Conservation (phyloP, 2,329 filamentous ascomycete species). For the Colletotrichum magnum region DNA sequence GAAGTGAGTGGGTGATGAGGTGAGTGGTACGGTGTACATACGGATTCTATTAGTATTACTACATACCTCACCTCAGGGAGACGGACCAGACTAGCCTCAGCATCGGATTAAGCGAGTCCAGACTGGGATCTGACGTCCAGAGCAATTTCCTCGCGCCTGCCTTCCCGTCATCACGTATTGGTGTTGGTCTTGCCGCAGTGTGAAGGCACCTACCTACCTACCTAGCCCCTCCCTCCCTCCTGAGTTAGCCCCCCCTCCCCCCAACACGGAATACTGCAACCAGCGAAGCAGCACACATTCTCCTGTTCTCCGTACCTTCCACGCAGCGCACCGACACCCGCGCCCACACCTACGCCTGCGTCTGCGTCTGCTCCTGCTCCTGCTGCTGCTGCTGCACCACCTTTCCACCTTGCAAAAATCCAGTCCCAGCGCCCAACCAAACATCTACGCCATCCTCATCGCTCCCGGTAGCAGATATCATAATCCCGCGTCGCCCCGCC, state of each 20-base stretch:
- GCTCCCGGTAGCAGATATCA: slow-evolving; percentile 25
- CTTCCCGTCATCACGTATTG: not conserved
- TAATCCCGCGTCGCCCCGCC: slow-evolving; percentile 33
- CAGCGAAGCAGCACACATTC: slow-evolving; percentile 15
- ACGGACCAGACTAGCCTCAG: slow-evolving; percentile 20
- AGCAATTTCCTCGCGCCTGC: slow-evolving; percentile 25
- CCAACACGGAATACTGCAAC: slow-evolving; percentile 9
- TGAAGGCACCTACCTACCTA: not conserved
- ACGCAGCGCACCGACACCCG: slow-evolving; percentile 22
- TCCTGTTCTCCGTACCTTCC: too few species aligned
- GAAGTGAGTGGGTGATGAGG: too few species aligned
- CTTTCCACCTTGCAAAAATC: slow-evolving; percentile 37
- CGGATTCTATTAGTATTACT: too few species aligned
- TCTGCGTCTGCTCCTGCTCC: not conserved
- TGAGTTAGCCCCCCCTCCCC: not conserved
- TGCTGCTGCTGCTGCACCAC: slow-evolving; percentile 20
- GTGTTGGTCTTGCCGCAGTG: not conserved
- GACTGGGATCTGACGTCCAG: slow-evolving; percentile 10
- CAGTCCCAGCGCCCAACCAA: slow-evolving; percentile 30
- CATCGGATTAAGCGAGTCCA: slow-evolving; percentile 35
- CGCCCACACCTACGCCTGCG: not conserved
- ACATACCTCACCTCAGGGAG: not conserved
- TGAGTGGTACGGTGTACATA: too few species aligned
- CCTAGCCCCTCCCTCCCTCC: not conserved
- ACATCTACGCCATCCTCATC: slow-evolving; percentile 33